Percentiles rank a stretch among this genome's conserved stretches.
phyloP scores from a whole-genome alignment of 179 eudicot species.

The Beta macrorhiza region DNA sequence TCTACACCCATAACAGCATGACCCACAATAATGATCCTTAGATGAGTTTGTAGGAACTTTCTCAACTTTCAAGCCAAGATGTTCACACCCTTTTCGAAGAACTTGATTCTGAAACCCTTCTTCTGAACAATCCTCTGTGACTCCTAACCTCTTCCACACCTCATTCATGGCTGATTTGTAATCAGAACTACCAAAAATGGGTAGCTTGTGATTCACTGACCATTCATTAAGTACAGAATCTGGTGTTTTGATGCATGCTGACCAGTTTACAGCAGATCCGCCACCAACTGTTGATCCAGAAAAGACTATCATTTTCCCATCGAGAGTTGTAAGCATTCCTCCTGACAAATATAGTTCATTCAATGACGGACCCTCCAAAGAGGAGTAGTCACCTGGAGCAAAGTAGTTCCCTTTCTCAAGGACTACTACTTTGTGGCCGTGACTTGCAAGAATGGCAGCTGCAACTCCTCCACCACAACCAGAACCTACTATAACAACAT shows the following conservation, averaged over 20 bases:
- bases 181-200: slow-evolving; percentile 40
- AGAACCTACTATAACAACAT: slow-evolving; percentile 70
- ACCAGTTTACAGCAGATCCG: slow-evolving; percentile 78
- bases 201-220: slow-evolving; percentile 43
- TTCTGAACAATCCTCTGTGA: slow-evolving; percentile 39
- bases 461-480: slow-evolving; percentile 86
- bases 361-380: slow-evolving; percentile 59
- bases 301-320: slow-evolving; percentile 54
- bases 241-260: slow-evolving; percentile 70
- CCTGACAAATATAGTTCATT: slow-evolving; percentile 51
- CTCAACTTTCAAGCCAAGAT: slow-evolving; percentile 51
- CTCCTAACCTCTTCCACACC: slow-evolving; percentile 56
- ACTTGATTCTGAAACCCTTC: slow-evolving; percentile 69
- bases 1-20: slow-evolving; percentile 61
- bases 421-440: slow-evolving; percentile 62
- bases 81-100: slow-evolving; percentile 63
- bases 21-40: slow-evolving; percentile 65
- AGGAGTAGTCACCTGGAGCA: slow-evolving; percentile 49
- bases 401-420: slow-evolving; percentile 76
- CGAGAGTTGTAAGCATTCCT: slow-evolving; percentile 49
- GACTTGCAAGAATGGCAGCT: slow-evolving; percentile 59
- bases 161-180: slow-evolving; percentile 60
- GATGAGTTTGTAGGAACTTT: slow-evolving; percentile 57
- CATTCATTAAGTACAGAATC: slow-evolving; percentile 51
- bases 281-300: slow-evolving; percentile 80